A percentile compares a stretch with the other conserved stretches of the same genome.
Conservation (phyloP, 164 flowering plant species). For the grape (Vitis vinifera) region ASM3070453v1 NC_081810.1:3691001-3691500, state of each 20-base stretch:
- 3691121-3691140: too few species aligned
- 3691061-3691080: too few species aligned
- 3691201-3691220: slow-evolving; percentile 45
- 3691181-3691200: too few species aligned
- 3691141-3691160: not conserved
- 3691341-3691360: slow-evolving; percentile 46
- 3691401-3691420: not conserved
- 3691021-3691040: too few species aligned
- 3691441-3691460: too few species aligned
- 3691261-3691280: slow-evolving; percentile 95
- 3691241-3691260: slow-evolving; percentile 96
- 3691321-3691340: slow-evolving; percentile 60
- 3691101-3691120: too few species aligned
- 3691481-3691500: too few species aligned
- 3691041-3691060: too few species aligned
- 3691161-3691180: not conserved
- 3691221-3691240: slow-evolving; percentile 92
- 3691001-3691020: too few species aligned
- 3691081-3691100: too few species aligned
- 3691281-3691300: slow-evolving; percentile 46
- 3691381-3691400: not conserved
- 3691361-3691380: not conserved
- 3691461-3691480: too few species aligned
- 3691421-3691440: too few species aligned
- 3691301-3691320: slow-evolving; percentile 57